Conservation (phyloP, 495 filamentous ascomycete genomes). For the Pyronema omphalodes region DNA sequence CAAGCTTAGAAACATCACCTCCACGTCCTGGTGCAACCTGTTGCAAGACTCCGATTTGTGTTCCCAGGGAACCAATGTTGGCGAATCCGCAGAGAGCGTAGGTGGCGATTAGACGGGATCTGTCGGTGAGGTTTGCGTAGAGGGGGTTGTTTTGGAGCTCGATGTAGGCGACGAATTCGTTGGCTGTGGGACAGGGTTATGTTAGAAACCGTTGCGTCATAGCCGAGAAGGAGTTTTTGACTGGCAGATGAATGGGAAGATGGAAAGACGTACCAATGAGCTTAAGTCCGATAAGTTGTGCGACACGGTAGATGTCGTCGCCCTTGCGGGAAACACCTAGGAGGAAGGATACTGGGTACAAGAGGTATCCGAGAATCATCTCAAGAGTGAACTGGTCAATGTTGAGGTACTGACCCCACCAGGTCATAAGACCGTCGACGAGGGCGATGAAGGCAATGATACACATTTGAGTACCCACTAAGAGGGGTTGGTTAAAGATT, state of each 20-base stretch:
- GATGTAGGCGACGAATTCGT: constrained; percentile 33
- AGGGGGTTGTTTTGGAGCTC: constrained; percentile 11
- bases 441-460: constrained; percentile 68
- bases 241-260: background rate
- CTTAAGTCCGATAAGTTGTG: constrained; percentile 64
- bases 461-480: constrained; percentile 50
- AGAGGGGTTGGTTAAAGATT: background rate
- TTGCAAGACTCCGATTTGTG: constrained; percentile 42
- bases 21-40: constrained; percentile 57
- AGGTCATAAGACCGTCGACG: constrained; percentile 58
- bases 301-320: constrained; percentile 51
- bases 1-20: constrained; percentile 58
- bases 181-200: constrained; percentile 6
- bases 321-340: constrained; percentile 59
- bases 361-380: constrained; percentile 63
- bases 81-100: constrained; percentile 43
- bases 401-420: constrained; percentile 76
- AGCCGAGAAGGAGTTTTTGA: background rate
- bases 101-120: constrained; percentile 54
- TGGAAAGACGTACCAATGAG: constrained; percentile 38
- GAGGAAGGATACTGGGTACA: constrained; percentile 69
- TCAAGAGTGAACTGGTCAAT: constrained; percentile 58
- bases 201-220: constrained; percentile 2
- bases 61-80: constrained; percentile 16
- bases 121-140: constrained; percentile 38